phyloP scores from a whole-genome alignment of 1,139 yeast species.

The Yamadazyma friedrichii region DNA sequence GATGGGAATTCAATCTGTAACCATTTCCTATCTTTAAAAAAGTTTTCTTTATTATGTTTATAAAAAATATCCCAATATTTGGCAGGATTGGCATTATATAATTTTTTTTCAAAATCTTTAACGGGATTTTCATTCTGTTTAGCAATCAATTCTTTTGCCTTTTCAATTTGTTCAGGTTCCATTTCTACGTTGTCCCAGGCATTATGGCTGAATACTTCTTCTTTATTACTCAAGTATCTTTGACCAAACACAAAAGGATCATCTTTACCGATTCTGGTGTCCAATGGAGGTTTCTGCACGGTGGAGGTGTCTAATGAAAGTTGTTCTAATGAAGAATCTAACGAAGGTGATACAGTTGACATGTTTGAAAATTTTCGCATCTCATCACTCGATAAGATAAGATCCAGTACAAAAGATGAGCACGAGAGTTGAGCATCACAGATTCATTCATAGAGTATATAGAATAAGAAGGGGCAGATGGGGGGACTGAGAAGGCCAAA shows the following conservation, averaged over 20 bases:
- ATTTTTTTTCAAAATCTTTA: conserved; percentile 73
- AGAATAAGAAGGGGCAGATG: no score
- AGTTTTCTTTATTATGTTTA: conserved; percentile 85
- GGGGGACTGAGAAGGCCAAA: background rate
- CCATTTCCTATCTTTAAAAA: conserved; percentile 97
- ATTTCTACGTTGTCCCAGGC: conserved; percentile 99
- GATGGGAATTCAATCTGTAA: conserved; percentile 89
- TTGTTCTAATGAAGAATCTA: background rate
- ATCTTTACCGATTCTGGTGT: conserved; percentile 74
- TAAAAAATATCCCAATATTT: conserved; percentile 95
- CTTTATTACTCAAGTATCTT: conserved; percentile 65
- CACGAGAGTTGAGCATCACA: background rate
- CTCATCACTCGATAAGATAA: conserved; percentile 5
- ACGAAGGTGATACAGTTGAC: background rate
- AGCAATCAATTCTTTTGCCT: conserved; percentile 72
- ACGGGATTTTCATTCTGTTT: conserved; percentile 84
- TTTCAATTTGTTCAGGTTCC: conserved; percentile 84
- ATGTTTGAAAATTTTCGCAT: conserved; percentile 6
- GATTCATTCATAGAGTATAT: background rate
- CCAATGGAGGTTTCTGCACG: conserved; percentile 16
- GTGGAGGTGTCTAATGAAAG: background rate
- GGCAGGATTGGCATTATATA: conserved; percentile 84
- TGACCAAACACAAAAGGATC: conserved; percentile 92
- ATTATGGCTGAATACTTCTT: conserved; percentile 87
- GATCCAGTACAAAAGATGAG: background rate